Evolutionary conservation across 164 flowering plant species (phyloP).

Genomic region (Akebia trifoliata): DNA sequence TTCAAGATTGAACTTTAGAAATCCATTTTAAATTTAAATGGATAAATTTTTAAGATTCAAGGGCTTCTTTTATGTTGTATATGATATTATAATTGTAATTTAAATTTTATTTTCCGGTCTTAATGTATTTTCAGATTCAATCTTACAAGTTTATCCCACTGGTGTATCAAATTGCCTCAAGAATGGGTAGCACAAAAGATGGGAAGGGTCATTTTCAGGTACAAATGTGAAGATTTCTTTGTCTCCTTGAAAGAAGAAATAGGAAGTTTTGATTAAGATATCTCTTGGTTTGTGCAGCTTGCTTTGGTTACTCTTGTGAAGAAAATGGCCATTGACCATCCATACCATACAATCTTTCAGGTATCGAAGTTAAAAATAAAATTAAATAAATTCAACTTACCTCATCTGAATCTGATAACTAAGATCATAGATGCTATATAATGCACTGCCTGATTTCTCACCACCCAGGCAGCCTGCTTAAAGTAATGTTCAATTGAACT

Average conservation of each 20-base stretch:
- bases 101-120: background rate
- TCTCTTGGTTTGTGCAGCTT: slow-evolving; percentile 46
- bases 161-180: slow-evolving; percentile 95
- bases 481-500: background rate
- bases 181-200: slow-evolving; percentile 85
- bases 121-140: slow-evolving; percentile 54
- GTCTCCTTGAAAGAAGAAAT: background rate
- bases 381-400: too few species aligned
- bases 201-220: slow-evolving; percentile 74
- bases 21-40: background rate
- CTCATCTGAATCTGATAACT: background rate
- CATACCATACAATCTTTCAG: slow-evolving; percentile 95
- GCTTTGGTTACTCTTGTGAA: slow-evolving; percentile 89
- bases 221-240: background rate
- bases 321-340: slow-evolving; percentile 96
- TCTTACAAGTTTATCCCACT: slow-evolving; percentile 89
- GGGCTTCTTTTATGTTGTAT: too few species aligned
- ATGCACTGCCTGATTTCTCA: too few species aligned
- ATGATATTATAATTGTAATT: background rate
- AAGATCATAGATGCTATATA: too few species aligned
- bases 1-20: background rate
- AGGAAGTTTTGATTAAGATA: background rate
- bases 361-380: slow-evolving; percentile 35
- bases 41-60: too few species aligned
- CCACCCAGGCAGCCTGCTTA: background rate